Percentiles rank a stretch among this genome's conserved stretches.
Conservation (phyloP, 2,329 filamentous ascomycete species). For the Aspergillus spinulosporus region DNA sequence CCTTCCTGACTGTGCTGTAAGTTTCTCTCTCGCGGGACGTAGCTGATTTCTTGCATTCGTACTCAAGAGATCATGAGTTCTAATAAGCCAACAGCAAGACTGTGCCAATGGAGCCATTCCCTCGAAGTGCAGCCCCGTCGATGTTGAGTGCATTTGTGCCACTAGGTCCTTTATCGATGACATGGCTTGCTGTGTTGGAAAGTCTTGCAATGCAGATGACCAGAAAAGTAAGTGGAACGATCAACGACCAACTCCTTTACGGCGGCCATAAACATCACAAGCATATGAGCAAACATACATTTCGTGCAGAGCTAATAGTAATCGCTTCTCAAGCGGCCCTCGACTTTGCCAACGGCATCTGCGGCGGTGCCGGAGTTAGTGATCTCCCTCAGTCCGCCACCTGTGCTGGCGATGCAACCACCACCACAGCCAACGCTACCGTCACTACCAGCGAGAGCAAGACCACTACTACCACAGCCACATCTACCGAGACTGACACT, state of each 20-base stretch:
- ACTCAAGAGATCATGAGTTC: not conserved
- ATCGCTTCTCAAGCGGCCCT: slow-evolving; percentile 32
- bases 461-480: slow-evolving; percentile 4
- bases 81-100: slow-evolving; percentile 28
- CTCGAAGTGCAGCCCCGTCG: slow-evolving; percentile 40
- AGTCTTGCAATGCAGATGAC: slow-evolving; percentile 44
- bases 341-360: slow-evolving; percentile 40
- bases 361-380: slow-evolving; percentile 39
- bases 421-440: slow-evolving; percentile 15
- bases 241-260: not conserved
- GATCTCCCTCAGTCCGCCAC: slow-evolving; percentile 35
- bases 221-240: slow-evolving; percentile 38
- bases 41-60: not conserved
- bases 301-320: slow-evolving; percentile 9
- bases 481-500: not conserved
- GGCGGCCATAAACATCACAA: not conserved
- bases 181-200: slow-evolving; percentile 54
- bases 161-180: slow-evolving; percentile 47
- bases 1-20: slow-evolving; percentile 59
- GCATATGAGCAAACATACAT: no score
- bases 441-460: slow-evolving; percentile 15
- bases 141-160: slow-evolving; percentile 54
- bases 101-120: slow-evolving; percentile 46
- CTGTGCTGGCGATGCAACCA: slow-evolving; percentile 25
- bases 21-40: slow-evolving; percentile 29